Conservation (phyloP, 2,329 filamentous ascomycete genomes). For the Aureobasidium uvarum region DNA sequence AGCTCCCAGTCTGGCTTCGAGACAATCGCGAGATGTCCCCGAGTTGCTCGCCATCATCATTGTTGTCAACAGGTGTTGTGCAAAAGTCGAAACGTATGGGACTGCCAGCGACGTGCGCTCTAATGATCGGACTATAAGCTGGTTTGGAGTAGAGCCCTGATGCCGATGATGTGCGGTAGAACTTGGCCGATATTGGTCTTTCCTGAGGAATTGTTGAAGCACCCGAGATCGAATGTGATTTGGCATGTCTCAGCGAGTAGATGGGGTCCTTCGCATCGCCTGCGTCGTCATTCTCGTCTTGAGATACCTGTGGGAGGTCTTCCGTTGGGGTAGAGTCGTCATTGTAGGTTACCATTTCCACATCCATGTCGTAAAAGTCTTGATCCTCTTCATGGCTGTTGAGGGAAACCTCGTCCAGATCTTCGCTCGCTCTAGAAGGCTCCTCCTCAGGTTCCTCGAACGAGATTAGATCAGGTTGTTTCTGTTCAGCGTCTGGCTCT, state of each 20-base stretch:
- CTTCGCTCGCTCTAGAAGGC: neutral
- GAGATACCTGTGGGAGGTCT: conserved; percentile 13
- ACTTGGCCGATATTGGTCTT: conserved; percentile 24
- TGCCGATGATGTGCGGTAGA: conserved; percentile 25
- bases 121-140: conserved; percentile 10
- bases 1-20: conserved; percentile 6
- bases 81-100: conserved; percentile 4
- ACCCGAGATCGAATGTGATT: conserved; percentile 21
- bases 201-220: conserved; percentile 16
- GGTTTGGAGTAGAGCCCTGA: conserved; percentile 19
- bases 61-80: neutral
- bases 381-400: conserved; percentile 4
- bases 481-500: neutral
- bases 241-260: neutral
- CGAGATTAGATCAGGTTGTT: neutral
- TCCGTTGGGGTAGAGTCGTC: conserved; percentile 14
- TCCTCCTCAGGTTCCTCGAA: conserved; percentile 1
- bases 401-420: neutral
- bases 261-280: conserved; percentile 1
- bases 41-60: conserved; percentile 28
- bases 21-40: neutral
- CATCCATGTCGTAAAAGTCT: conserved; percentile 9
- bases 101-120: conserved; percentile 7
- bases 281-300: conserved; percentile 5
- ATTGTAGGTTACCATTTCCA: neutral